Evolutionary conservation across 2,329 filamentous ascomycete genomes (phyloP).

Genomic region (Colletotrichum orbiculare): DNA sequence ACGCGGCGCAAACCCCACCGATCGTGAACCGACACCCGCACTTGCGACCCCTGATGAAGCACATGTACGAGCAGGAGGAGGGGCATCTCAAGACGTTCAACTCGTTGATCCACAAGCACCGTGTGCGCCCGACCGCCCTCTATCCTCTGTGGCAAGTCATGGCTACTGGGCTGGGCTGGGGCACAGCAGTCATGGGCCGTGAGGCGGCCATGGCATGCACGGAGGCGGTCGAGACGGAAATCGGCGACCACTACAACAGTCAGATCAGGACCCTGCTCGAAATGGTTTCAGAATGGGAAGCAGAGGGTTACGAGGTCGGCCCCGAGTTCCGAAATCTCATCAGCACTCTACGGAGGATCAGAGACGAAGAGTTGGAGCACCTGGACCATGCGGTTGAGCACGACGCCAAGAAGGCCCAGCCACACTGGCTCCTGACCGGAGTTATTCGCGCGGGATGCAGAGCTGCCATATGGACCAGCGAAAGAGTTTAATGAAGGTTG

Average conservation of each 20-base stretch:
- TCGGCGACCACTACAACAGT: slow-evolving; percentile 93
- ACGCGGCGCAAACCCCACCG: slow-evolving; percentile 87
- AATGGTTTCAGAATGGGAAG: slow-evolving; percentile 82
- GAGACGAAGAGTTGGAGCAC: slow-evolving; percentile 97
- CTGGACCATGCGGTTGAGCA: slow-evolving; percentile 94
- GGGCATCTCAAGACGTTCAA: slow-evolving; percentile 91
- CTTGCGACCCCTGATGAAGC: slow-evolving; percentile 89
- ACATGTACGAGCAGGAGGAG: slow-evolving; percentile 98
- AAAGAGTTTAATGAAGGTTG: slow-evolving; percentile 65
- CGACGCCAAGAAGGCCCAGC: slow-evolving; percentile 88
- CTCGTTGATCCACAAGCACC: slow-evolving; percentile 81
- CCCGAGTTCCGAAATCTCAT: slow-evolving; percentile 81
- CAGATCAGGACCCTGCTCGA: slow-evolving; percentile 86
- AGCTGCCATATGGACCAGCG: slow-evolving; percentile 92
- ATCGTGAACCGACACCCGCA: slow-evolving; percentile 84
- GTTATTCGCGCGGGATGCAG: slow-evolving; percentile 91
- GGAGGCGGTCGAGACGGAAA: slow-evolving; percentile 98
- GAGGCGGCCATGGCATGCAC: slow-evolving; percentile 99
- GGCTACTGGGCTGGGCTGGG: slow-evolving; percentile 86
- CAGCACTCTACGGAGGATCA: slow-evolving; percentile 79
- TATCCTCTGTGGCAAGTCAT: slow-evolving; percentile 89
- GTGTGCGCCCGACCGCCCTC: slow-evolving; percentile 90
- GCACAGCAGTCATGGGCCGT: slow-evolving; percentile 86
- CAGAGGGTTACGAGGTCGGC: slow-evolving; percentile 81
- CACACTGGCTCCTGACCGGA: slow-evolving; percentile 88